A percentile compares a stretch with the other conserved stretches of the same genome.
Evolutionary conservation across 176 grass and related monocot genomes (phyloP).

Genomic region (Carex cristatella): DNA sequence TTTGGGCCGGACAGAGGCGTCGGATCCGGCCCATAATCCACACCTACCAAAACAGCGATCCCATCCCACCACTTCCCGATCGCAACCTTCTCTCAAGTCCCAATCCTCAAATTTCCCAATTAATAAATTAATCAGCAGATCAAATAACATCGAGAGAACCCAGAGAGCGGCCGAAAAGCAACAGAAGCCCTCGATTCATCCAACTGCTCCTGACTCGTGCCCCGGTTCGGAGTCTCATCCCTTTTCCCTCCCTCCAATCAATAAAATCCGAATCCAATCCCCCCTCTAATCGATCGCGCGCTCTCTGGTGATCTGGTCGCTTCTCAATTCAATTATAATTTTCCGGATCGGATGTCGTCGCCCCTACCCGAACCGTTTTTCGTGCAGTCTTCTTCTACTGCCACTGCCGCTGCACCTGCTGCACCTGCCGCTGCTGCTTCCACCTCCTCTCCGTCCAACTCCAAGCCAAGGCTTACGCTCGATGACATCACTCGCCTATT

Average conservation of each 20-base stretch:
- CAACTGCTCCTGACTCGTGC: not conserved
- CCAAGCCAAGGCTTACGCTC: conserved; percentile 51
- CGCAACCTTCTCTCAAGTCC: not conserved
- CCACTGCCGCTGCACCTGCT: not conserved
- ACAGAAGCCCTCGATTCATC: not conserved
- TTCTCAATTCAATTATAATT: not conserved
- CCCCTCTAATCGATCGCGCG: not conserved
- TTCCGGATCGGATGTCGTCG: conserved; percentile 19
- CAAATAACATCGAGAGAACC: not conserved
- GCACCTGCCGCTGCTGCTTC: not conserved
- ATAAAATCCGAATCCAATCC: not conserved
- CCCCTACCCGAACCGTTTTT: not conserved
- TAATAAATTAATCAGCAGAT: not conserved
- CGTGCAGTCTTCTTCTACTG: not conserved
- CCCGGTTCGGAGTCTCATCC: not conserved
- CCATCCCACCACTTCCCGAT: not conserved
- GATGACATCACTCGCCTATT: conserved; percentile 96
- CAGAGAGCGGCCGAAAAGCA: not conserved
- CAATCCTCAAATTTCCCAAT: not conserved
- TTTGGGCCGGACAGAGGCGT: too few species aligned
- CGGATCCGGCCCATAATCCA: too few species aligned
- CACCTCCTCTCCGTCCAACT: conserved; percentile 30
- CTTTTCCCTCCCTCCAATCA: not conserved
- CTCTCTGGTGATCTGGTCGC: not conserved
- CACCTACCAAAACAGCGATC: not conserved